These are phyloP conservation scores for Musa itinerans DNA, from an alignment of 176 grass and related monocot genomes.

Conservation along the genomic window DNA sequence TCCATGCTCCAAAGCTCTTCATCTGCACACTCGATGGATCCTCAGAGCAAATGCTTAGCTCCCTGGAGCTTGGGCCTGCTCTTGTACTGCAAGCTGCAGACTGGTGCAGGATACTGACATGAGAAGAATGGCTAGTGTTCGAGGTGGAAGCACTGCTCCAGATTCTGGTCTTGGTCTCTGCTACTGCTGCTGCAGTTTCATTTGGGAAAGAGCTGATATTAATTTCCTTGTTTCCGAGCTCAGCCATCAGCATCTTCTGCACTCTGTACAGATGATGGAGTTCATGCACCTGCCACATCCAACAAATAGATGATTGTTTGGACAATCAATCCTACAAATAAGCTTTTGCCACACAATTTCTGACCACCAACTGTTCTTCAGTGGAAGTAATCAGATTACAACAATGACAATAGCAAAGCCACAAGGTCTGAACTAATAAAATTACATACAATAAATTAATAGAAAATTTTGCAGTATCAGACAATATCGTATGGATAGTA, in stretches of 20 bases:
- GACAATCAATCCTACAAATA: background rate
- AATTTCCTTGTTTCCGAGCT: background rate
- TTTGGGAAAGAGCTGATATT: background rate
- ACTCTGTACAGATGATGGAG: slow-evolving; percentile 16
- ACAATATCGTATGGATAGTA: no score
- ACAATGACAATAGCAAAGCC: no score
- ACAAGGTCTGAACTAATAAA: no score
- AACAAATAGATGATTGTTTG: background rate
- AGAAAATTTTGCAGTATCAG: no score
- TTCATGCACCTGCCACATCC: slow-evolving; percentile 13
- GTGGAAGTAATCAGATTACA: no score
- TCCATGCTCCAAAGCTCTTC: background rate
- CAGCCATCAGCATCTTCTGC: slow-evolving; percentile 22
- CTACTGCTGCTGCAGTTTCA: background rate
- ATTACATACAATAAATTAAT: no score
- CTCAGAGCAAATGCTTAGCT: slow-evolving; percentile 8
- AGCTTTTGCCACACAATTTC: no score
- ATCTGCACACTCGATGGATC: background rate
- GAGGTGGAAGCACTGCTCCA: slow-evolving; percentile 15
- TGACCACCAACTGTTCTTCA: no score
- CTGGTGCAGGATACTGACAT: slow-evolving; percentile 3
- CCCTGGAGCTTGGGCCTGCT: slow-evolving; percentile 2
- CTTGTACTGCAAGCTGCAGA: background rate
- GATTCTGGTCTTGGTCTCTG: background rate
- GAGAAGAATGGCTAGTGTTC: slow-evolving; percentile 4